Evolutionary conservation across 805 yeast genomes (phyloP).

Genomic region (Schwanniomyces polymorphus): DNA sequence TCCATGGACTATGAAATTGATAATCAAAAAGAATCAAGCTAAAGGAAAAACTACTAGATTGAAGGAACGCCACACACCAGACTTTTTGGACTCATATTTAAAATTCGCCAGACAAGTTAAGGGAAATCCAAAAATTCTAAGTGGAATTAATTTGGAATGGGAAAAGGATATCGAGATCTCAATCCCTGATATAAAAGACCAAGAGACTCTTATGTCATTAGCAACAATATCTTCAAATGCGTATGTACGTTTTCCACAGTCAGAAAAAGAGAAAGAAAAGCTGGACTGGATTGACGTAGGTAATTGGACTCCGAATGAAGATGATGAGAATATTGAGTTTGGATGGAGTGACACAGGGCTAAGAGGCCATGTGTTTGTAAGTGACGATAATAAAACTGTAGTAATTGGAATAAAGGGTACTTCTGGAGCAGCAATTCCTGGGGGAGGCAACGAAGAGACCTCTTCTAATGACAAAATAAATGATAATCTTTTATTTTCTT

Average conservation of each 20-base stretch:
- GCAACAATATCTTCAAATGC: conserved; percentile 92
- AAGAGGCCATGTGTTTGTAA: conserved; percentile 85
- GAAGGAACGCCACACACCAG: conserved; percentile 49
- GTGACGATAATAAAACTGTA: conserved; percentile 56
- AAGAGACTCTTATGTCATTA: conserved; percentile 66
- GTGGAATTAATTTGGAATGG: conserved; percentile 63
- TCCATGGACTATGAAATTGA: conserved; percentile 40
- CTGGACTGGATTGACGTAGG: conserved; percentile 89
- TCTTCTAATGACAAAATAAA: conserved; percentile 77
- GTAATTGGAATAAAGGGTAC: conserved; percentile 90
- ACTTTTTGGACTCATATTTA: conserved; percentile 64
- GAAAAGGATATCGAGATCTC: conserved; percentile 44
- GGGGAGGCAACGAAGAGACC: conserved; percentile 61
- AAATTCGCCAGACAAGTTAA: conserved; percentile 50
- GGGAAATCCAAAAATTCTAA: conserved; percentile 35
- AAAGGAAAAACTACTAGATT: conserved; percentile 25
- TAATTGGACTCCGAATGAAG: conserved; percentile 53
- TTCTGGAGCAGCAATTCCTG: conserved; percentile 67
- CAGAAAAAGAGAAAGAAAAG: conserved; percentile 42
- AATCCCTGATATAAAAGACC: conserved; percentile 77
- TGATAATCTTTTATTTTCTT: conserved; percentile 86
- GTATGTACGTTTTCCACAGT: conserved; percentile 71
- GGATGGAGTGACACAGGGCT: conserved; percentile 90
- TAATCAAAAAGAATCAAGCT: conserved; percentile 18
- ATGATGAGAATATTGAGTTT: conserved; percentile 54